Conservation (phyloP, 2,329 filamentous ascomycete species). For the Colletotrichum gigasporum region DNA sequence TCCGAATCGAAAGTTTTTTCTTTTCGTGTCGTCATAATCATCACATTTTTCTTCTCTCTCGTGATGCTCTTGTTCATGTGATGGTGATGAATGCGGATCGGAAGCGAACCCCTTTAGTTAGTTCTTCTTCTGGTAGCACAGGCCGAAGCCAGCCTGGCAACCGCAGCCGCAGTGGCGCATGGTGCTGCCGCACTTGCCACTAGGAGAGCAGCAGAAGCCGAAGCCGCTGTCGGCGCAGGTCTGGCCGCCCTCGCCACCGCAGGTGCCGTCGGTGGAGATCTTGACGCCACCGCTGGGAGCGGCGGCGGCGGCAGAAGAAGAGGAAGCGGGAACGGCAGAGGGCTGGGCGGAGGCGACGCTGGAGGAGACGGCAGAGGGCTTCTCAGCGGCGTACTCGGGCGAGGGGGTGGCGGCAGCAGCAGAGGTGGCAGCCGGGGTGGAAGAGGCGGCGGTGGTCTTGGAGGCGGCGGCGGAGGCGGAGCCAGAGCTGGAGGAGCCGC, state of each 20-base stretch:
- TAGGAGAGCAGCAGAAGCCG: constrained; percentile 54
- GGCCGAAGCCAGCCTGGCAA: constrained; percentile 47
- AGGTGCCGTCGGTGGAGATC: constrained; percentile 50
- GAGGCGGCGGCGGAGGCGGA: constrained; percentile 5
- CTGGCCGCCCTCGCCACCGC: constrained; percentile 48
- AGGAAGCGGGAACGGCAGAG: constrained; percentile 3
- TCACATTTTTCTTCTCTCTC: background rate
- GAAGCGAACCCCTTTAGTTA: background rate
- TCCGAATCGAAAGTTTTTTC: constrained; percentile 9
- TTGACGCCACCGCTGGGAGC: constrained; percentile 32
- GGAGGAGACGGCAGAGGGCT: constrained; percentile 3
- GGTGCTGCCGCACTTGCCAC: constrained; percentile 49
- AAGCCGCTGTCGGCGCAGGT: constrained; percentile 53
- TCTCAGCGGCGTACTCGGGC: background rate
- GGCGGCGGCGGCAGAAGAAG: background rate
- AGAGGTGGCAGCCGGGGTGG: constrained; percentile 2
- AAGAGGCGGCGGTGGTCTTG: background rate
- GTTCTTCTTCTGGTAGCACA: constrained; percentile 37
- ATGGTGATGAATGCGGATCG: background rate
- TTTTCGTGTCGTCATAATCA: constrained; percentile 17
- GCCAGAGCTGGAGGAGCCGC: constrained; percentile 12
- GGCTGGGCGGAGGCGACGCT: background rate
- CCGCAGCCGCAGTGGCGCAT: constrained; percentile 46
- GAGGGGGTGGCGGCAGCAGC: background rate
- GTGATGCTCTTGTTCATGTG: background rate